Base-by-base conservation (phyloP, 306 rosid species). In the Trifolium repens region DNA sequence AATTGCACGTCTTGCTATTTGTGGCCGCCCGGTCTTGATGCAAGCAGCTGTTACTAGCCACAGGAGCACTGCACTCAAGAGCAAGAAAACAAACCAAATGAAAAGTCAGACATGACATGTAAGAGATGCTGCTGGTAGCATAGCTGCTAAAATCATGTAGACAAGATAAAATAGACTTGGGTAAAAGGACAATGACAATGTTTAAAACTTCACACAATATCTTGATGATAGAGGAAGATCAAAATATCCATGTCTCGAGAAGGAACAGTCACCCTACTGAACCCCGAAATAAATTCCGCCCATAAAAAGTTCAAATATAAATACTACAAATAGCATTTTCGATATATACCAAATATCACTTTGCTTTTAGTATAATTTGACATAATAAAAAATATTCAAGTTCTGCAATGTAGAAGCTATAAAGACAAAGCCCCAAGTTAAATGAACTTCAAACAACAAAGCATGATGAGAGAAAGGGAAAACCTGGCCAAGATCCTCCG, bases 401-500 rank as follows among this genome's bases (percentile, higher is more conserved):
- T 35, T 59, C 39, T 43, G 15, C 30, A 35, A 19, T 3, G 24
- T 71, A 62, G 69, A 75, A 76, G 64, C 26, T 50, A 83, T 46
- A 1, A 42, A 3, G 24, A 75, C 30, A 4, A 43, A 37, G 27
- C 4, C 57, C 46, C 40, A 60, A 4, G 57, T 55, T 74, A 76
- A 83, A 71, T 37, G 2, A 79, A 66, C 63, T 54, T 46, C 39
- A 7, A 52, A 67, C 27, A 58, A 59, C 10, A 39, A 30, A 78
- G 71, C 43, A 72, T 55, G 62, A 43, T 13, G 61, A 72, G 49
- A 82, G 66, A 79, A 84, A 64, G 77, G 70, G 70, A 84, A 69
- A 85, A 92, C 97, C 97, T 90, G 97, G 97, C 97, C 97, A 92
- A 76, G 97, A 88, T 78, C 97, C 97, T 81, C 97, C 97, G 71